Evolutionary conservation across 2,329 filamentous ascomycete genomes (phyloP), one percentile per base, ranked within the genome.

Genomic region (Pestalotiopsis sp.): DNA sequence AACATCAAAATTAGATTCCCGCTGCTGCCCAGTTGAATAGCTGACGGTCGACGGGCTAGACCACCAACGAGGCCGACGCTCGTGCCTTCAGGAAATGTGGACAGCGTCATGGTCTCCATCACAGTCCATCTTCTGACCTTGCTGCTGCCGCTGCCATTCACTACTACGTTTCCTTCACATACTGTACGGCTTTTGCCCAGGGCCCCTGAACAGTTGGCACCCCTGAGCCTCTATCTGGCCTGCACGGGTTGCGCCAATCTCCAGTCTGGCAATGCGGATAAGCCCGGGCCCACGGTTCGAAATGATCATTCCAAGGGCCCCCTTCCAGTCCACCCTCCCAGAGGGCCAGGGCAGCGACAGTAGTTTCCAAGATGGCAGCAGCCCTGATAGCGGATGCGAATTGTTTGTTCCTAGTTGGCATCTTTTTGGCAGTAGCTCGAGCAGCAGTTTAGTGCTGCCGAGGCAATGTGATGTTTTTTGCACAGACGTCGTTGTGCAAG

Each of bases 221-320:
- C 61, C 61, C 61, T 49, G 61, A 64, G 45, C 17, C 17, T 17
- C n/a, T 5, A 6, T n/a, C 41, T 5, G n/a, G 45, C 39, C 38
- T 64, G 61, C 61, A 49, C 61, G 41, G 31, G 11, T 23, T 59
- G 17, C 57, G 57, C 38, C 61, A 62, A 38, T 31, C 59, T 41
- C 20, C 14, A 49, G 27, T 64, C n/a, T 62, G 14, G 25, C 61
- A 49, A 49, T 62, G 38, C 61, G 23, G 61, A 39, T 20, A 45
- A 25, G 20, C 61, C 61, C 61, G 61, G 39, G 4, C 61, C 59
- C 59, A 62, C 38, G 59, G 59, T 62, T 62, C 59, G 59, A 41
- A 62, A 62, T 62, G 36, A 62, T 62, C 14, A 13, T 27, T 59
- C 27, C 36, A 62, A 39, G 59, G 59, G 59, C n/a, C 11, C 11